Evolutionary conservation across 345 rosid species (phyloP), one percentile per base, ranked within the genome.

Genomic region (Mallotus nudiflorus): DNA sequence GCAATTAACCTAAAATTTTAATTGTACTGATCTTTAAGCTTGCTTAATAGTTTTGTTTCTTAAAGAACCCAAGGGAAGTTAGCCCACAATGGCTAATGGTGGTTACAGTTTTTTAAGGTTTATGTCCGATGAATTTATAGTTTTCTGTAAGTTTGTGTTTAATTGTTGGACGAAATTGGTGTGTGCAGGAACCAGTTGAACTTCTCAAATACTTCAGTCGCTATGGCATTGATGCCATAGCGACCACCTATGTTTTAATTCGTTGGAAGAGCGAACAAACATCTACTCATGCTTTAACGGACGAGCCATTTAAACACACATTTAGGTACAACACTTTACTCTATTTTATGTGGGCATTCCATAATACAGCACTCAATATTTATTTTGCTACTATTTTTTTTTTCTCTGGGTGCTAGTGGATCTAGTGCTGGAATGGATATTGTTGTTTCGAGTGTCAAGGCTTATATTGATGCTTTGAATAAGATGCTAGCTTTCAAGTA

Each of bases 151-250:
- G 46, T 49, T 24, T n/a, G n/a, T n/a, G n/a, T n/a, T n/a, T n/a
- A n/a, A n/a, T n/a, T n/a, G n/a, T n/a, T 9, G 40, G 31, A 20
- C n/a, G n/a, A 51, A 48, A 15, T 11, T 59, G 40, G 33, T n/a
- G 19, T 19, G n/a, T 69, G 66, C 78, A 95, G 99, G 92, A 83
- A 75, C 88, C 91, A 0, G 86, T 74, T 20, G 70, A 85, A 45
- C 92, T 96, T 75, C 92, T 90, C 0, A 98, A 92, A 78, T 92
- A 89, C 82, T 90, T 96, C 63, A 48, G 88, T 16, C 58, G 91
- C 98, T 10, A 93, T 88, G 98, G 97, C 75, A 92, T 96, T 13
- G 99, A 96, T 82, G 99, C 97, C 12, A 92, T 96, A 51, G 99
- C 99, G 56, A 83, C 91, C 28, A 92, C 99, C 2, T 89, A 98